A percentile compares a stretch with the other conserved stretches of the same genome.
Evolutionary conservation across 1,284 basidiomycete genomes (phyloP).

Genomic region (Chondrostereum purpureum): DNA sequence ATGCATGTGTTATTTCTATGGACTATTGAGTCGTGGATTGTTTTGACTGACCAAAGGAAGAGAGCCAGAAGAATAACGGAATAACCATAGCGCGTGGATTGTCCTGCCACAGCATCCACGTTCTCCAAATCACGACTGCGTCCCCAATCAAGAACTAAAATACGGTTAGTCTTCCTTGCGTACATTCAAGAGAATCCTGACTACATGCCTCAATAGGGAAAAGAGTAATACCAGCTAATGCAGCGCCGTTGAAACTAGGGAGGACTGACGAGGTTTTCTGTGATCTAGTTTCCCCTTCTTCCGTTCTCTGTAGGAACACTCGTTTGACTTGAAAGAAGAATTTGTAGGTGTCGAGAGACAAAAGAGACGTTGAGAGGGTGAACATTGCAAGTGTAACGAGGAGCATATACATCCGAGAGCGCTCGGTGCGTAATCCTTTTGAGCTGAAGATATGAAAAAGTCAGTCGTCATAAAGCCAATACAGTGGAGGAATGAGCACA

Average conservation of each 20-base stretch:
- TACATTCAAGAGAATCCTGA: not conserved
- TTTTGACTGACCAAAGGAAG: slow-evolving; percentile 5
- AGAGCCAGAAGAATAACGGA: slow-evolving; percentile 4
- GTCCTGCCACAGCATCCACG: slow-evolving; percentile 1
- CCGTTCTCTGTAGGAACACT: not conserved
- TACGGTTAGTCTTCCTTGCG: not conserved
- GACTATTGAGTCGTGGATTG: no score
- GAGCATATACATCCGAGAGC: not conserved
- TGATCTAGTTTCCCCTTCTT: not conserved
- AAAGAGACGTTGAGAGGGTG: slow-evolving; percentile 1
- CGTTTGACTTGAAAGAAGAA: slow-evolving; percentile 1
- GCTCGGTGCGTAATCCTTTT: not conserved
- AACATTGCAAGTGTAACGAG: slow-evolving; percentile 3
- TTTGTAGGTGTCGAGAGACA: slow-evolving; percentile 3
- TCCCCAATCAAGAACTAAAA: slow-evolving; percentile 7
- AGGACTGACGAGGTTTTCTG: not conserved
- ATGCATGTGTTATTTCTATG: no score
- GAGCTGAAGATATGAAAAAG: not conserved
- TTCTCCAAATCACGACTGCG: slow-evolving; percentile 6
- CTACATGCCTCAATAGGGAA: slow-evolving; percentile 3
- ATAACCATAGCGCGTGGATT: not conserved
- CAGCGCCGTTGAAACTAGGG: not conserved
- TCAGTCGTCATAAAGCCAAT: not conserved
- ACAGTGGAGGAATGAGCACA: no score
- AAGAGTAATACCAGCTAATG: slow-evolving; percentile 1